Evolutionary conservation across 2,329 filamentous ascomycete species (phyloP).

Genomic region (Zasmidium citrigriseum): DNA sequence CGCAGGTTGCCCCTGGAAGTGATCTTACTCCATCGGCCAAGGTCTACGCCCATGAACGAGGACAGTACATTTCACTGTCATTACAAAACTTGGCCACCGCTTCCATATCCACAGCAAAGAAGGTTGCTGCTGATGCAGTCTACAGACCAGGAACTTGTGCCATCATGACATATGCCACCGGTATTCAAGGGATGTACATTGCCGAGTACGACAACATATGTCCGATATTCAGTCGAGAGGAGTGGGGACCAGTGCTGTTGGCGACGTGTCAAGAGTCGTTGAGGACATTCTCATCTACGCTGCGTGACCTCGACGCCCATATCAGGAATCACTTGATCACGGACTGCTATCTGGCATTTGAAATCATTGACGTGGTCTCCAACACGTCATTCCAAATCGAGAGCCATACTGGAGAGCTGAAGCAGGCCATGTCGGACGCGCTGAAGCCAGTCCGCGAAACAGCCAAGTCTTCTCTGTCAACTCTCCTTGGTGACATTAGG

Average conservation of each 20-base stretch:
- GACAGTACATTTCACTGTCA: conserved; percentile 79
- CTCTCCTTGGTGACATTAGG: conserved; percentile 81
- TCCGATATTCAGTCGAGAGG: conserved; percentile 79
- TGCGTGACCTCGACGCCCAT: conserved; percentile 86
- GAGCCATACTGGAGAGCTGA: conserved; percentile 79
- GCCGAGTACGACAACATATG: conserved; percentile 91
- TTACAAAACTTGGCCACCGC: conserved; percentile 85
- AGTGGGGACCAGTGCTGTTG: conserved; percentile 79
- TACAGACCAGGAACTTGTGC: conserved; percentile 89
- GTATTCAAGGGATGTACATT: conserved; percentile 81
- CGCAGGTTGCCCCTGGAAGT: conserved; percentile 25
- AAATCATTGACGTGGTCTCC: conserved; percentile 89
- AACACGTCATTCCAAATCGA: conserved; percentile 78
- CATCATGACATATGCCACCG: conserved; percentile 84
- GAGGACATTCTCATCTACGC: conserved; percentile 78
- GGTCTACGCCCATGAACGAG: conserved; percentile 83
- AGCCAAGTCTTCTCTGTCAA: conserved; percentile 79
- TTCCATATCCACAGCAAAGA: conserved; percentile 74
- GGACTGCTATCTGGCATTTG: conserved; percentile 93
- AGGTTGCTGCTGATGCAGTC: conserved; percentile 72
- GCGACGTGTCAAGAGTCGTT: conserved; percentile 77
- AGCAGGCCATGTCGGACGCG: conserved; percentile 77
- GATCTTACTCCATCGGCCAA: conserved; percentile 62
- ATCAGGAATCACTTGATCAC: conserved; percentile 83
- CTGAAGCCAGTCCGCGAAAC: conserved; percentile 90